Conservation (phyloP, 305 asterid genomes). For the Coffea humblotiana region DNA sequence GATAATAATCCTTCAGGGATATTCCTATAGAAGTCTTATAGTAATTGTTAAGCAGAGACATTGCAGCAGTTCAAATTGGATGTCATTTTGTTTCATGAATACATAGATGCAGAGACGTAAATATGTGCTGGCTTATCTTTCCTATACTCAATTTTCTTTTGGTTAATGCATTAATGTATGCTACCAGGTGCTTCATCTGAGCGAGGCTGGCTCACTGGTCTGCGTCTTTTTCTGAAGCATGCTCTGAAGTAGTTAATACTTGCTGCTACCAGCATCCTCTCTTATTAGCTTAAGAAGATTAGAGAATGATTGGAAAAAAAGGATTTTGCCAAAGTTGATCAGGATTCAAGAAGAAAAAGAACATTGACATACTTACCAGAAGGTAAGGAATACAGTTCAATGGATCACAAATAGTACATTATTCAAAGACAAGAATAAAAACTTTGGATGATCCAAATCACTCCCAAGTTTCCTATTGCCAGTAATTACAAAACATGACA, state of each 20-base stretch:
- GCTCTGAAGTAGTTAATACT: neutral
- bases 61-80: neutral
- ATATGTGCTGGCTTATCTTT: neutral
- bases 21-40: neutral
- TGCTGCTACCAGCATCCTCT: neutral
- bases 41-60: too few species aligned
- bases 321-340: neutral
- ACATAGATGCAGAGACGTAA: neutral
- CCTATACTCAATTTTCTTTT: neutral
- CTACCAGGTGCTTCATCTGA: neutral
- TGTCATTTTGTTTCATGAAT: neutral
- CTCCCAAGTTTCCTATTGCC: neutral
- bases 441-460: neutral
- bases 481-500: neutral
- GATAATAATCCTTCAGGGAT: neutral
- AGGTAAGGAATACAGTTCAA: neutral
- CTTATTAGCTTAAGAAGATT: conserved; percentile 1
- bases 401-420: neutral
- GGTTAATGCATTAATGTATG: neutral
- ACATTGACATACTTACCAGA: neutral
- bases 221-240: neutral
- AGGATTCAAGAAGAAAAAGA: neutral
- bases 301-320: neutral
- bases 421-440: neutral
- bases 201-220: neutral